A percentile compares a stretch with the other conserved stretches of the same genome.
Conservation (phyloP, 1,284 basidiomycete species). For the Rhodotorula sp. region DNA sequence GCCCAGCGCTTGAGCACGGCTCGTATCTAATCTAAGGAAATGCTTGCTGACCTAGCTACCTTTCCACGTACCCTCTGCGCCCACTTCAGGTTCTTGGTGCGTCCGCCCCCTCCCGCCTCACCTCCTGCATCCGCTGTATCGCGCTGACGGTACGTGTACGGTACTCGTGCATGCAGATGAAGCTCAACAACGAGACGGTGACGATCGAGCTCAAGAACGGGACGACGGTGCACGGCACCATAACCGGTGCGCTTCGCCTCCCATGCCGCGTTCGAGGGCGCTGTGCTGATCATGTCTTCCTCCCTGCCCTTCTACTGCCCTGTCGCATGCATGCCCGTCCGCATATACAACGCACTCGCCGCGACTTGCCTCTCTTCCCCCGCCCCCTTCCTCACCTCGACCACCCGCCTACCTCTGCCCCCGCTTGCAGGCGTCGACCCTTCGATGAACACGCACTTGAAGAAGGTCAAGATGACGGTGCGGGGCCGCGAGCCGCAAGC, state of each 20-base stretch:
- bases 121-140: too few relatives aligned
- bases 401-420: neutral
- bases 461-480: slow-evolving; percentile 86
- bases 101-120: neutral
- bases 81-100: slow-evolving; percentile 37
- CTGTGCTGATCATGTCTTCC: too few relatives aligned
- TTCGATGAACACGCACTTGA: slow-evolving; percentile 51
- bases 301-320: too few relatives aligned
- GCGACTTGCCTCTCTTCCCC: neutral
- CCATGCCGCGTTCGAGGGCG: neutral
- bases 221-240: slow-evolving; percentile 91
- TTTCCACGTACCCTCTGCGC: too few relatives aligned
- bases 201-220: slow-evolving; percentile 98
- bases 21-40: too few relatives aligned
- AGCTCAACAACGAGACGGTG: slow-evolving; percentile 99
- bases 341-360: too few relatives aligned
- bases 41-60: neutral
- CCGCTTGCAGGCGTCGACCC: slow-evolving; percentile 46
- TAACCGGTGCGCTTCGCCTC: slow-evolving; percentile 71
- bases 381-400: neutral
- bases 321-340: too few relatives aligned
- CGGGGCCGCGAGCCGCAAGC: slow-evolving; percentile 79
- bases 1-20: too few relatives aligned
- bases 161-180: slow-evolving; percentile 74
- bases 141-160: neutral